Evolutionary conservation across 2,329 filamentous ascomycete species (phyloP), one percentile per base, ranked within the genome.

Genomic region (Microcyclospora pomicola): DNA sequence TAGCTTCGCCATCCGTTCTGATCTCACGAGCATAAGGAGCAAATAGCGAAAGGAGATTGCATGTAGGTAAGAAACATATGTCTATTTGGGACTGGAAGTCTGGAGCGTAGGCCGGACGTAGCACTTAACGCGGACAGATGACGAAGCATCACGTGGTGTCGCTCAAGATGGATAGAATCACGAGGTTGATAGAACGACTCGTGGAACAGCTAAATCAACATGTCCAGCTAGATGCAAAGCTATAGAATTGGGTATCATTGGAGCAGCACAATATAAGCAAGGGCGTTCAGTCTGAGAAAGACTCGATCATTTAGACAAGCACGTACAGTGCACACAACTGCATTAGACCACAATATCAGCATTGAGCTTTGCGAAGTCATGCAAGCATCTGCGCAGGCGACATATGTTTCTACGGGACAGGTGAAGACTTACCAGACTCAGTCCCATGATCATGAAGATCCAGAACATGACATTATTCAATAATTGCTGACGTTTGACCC

Each of bases 401-500:
- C 29, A 34, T 9, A 12, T 15, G 11, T 34, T 24, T 12, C 15
- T 36, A 13, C 5, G 6, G 9, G 30, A 6, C 9, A 9, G 13
- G 11, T 19, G 6, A 15, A 33, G 27, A 49, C 52, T 48, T 33
- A 58, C 53, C 52, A 60, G 43, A 41, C 51, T 55, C 42, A 59
- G 41, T 3, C 58, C 58, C 30, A 56, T 39, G 14, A 60, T 58
- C 58, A 60, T 60, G 33, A 43, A 51, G 27, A 52, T 51, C 53
- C 52, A 55, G 27, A 55, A 58, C 31, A 58, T 44, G 6, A 52
- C 43, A 39, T 59, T 59, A 35, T 95, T 95, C 41, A 94, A 65
- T 24, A 87, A 79, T 55, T 77, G 77, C 49, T 75, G 74, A 14
- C 78, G 77, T 38, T 77, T 73, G 29, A 96, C 75, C 66, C 76